A percentile compares a stretch with the other conserved stretches of the same genome.
Conservation (phyloP, 1,284 basidiomycete species). For the Ganoderma lingzhi region DNA sequence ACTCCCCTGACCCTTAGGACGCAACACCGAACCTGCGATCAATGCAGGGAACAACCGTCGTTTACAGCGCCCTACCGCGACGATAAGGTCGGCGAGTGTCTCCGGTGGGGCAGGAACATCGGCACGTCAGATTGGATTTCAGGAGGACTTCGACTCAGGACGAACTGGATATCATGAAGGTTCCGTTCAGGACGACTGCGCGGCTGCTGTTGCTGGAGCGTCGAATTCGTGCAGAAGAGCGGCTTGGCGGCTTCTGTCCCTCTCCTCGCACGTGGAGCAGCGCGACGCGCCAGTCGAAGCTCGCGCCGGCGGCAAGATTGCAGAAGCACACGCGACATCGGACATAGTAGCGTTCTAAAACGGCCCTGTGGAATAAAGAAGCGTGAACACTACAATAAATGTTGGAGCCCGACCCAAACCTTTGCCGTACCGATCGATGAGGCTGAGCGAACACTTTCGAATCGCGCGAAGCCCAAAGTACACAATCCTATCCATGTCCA, state of each 20-base stretch:
- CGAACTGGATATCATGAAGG: conserved; percentile 6
- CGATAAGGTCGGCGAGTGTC: not conserved
- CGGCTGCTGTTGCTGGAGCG: not conserved
- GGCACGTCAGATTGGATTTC: conserved; percentile 8
- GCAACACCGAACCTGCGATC: not conserved
- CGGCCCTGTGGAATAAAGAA: conserved; percentile 12
- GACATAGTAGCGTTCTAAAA: conserved; percentile 10
- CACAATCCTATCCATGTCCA: conserved; percentile 10
- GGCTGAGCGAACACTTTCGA: conserved; percentile 4
- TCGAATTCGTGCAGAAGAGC: not conserved
- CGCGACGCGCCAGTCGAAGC: not conserved
- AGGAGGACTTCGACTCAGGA: not conserved
- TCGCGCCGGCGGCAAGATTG: not conserved
- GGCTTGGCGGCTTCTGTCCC: not conserved
- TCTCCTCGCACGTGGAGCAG: conserved; percentile 6
- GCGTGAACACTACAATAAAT: conserved; percentile 20
- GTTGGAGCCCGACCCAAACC: conserved; percentile 14
- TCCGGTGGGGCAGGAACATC: conserved; percentile 4
- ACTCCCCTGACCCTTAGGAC: not conserved
- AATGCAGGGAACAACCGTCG: conserved; percentile 3
- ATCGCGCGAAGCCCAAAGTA: not conserved
- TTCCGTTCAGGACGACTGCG: not conserved
- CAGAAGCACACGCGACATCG: not conserved
- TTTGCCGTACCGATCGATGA: conserved; percentile 8
- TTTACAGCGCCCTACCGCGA: not conserved